Evolutionary conservation across 2,329 filamentous ascomycete species (phyloP).

Genomic region (Fusarium nisikadoi): DNA sequence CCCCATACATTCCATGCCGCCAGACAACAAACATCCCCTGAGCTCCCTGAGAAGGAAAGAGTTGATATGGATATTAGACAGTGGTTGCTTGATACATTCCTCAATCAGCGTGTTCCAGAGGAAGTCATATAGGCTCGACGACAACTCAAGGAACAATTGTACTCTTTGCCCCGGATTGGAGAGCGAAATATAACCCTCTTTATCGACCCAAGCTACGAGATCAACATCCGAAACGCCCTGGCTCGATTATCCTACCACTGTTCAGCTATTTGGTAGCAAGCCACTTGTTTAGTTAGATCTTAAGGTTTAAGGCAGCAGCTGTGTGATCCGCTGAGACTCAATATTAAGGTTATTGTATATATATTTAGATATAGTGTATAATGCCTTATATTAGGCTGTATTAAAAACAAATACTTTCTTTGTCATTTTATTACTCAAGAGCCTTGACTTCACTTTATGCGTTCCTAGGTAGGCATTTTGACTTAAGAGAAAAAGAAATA

Average conservation of each 20-base stretch:
- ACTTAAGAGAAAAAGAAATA: no score
- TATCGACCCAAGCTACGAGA: background rate
- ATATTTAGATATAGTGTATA: no score
- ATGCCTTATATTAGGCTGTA: no score
- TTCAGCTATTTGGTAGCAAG: background rate
- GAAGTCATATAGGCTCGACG: background rate
- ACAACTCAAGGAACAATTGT: background rate
- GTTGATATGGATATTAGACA: background rate
- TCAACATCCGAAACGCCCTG: background rate
- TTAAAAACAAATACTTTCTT: no score
- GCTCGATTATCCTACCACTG: background rate
- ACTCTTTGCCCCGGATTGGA: background rate
- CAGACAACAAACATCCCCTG: background rate
- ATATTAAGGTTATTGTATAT: no score
- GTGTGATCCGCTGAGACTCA: no score
- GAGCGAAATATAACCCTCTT: background rate
- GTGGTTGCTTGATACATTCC: background rate
- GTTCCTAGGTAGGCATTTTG: no score
- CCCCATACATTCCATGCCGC: background rate
- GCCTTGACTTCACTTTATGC: no score
- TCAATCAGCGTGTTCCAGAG: background rate
- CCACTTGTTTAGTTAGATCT: no score
- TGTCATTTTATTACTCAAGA: no score
- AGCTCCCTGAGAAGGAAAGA: background rate
- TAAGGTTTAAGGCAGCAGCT: no score